phyloP scores from a whole-genome alignment of 345 rosid species.

The Gossypium herbaceum region DNA sequence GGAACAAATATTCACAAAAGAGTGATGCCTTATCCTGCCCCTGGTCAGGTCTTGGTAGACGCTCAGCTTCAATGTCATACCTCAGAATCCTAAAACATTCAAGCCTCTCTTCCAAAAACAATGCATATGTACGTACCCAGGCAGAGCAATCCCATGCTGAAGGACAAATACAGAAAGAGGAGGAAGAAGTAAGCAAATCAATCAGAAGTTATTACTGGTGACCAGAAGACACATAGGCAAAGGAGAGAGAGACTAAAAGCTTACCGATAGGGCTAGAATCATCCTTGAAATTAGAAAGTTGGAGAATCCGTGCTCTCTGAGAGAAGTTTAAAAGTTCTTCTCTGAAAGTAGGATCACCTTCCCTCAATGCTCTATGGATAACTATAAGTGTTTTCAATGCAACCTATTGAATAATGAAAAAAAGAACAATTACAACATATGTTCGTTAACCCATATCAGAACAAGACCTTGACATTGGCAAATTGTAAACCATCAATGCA shows the following conservation, averaged over 20 bases:
- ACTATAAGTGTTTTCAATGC: constrained; percentile 90
- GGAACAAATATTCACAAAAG: constrained; percentile 7
- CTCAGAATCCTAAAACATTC: constrained; percentile 86
- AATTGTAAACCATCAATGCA: constrained; percentile 14
- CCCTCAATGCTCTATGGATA: constrained; percentile 81
- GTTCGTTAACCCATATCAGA: not conserved
- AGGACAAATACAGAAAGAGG: not conserved
- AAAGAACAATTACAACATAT: constrained; percentile 7
- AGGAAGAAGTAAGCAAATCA: not conserved
- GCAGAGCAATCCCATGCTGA: constrained; percentile 99
- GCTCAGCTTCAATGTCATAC: constrained; percentile 94
- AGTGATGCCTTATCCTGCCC: constrained; percentile 77
- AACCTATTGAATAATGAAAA: constrained; percentile 44
- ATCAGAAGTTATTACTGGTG: not conserved
- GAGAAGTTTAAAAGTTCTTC: constrained; percentile 82
- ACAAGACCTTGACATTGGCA: not conserved
- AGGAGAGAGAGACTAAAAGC: constrained; percentile 1
- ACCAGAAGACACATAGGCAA: not conserved
- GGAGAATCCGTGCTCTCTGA: constrained; percentile 79
- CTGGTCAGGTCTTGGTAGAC: constrained; percentile 72
- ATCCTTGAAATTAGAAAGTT: constrained; percentile 93
- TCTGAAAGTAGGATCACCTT: constrained; percentile 92
- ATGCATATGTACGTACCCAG: constrained; percentile 97
- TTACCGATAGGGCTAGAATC: constrained; percentile 94
- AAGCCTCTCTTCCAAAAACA: constrained; percentile 89